Evolutionary conservation across 164 flowering plant species (phyloP).

Genomic region (Annona squamosa): DNA sequence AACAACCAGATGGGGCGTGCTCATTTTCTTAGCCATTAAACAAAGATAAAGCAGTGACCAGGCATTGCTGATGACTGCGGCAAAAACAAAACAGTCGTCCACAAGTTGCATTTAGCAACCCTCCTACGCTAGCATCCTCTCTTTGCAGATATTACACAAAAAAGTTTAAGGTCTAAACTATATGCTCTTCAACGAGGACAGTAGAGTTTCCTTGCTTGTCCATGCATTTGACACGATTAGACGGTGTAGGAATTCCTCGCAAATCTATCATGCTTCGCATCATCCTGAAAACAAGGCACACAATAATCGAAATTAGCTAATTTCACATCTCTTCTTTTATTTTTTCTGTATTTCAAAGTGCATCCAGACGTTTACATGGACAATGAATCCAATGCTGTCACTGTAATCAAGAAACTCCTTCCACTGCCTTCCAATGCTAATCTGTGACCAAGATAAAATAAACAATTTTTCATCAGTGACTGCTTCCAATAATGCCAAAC

Average conservation of each 20-base stretch:
- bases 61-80: neutral
- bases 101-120: neutral
- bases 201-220: neutral
- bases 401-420: constrained; percentile 69
- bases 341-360: neutral
- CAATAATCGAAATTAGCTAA: neutral
- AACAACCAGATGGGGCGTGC: neutral
- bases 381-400: constrained; percentile 53
- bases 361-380: constrained; percentile 31
- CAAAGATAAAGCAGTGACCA: neutral
- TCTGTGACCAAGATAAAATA: constrained; percentile 20
- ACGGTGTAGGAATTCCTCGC: constrained; percentile 53
- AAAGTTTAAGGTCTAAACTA: neutral
- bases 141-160: neutral
- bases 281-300: constrained; percentile 44
- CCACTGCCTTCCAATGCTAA: constrained; percentile 79
- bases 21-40: neutral
- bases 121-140: neutral
- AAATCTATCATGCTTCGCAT: constrained; percentile 51
- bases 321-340: too few species aligned
- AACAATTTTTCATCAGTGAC: neutral
- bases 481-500: neutral
- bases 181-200: neutral
- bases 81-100: neutral
- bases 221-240: neutral